Evolutionary conservation across 805 yeast species (phyloP), one percentile per base, ranked within the genome.

Genomic region (Lipomyces spencermartinsiae): DNA sequence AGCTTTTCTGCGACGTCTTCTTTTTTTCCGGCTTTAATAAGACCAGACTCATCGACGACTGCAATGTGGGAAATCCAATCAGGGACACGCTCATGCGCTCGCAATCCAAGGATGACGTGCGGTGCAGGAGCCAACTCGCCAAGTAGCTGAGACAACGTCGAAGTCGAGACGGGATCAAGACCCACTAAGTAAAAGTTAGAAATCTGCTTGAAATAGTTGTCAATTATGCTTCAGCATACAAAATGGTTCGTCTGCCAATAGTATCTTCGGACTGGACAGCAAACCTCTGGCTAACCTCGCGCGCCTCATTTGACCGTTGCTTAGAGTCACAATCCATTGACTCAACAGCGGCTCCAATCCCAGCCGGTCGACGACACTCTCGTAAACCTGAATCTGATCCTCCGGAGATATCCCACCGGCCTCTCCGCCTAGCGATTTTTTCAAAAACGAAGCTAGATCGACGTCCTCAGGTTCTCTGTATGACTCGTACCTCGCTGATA

Each of bases 271-370:
- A 43, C 84, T 80, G 58, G 82, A 81, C 64, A 92, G 83, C 56
- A 95, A 74, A 0, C 93, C 87, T 68, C 85, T 84, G 0, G 97
- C 98, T 34, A 95, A 80, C 69, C 97, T 83, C 0, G 98, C 97
- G 61, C 99, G 82, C 73, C 99, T 83, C 77, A 91, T 87, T 78
- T 95, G 99, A 0, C 99, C 99, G 77, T 95, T 95, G 77, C 97
- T 91, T 57, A 95, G 80, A 0, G 94, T 91, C 77, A 92, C 91
- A 43, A 91, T 86, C 92, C 97, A 94, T 67, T 92, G 85, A 61
- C 60, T 57, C 58, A 86, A 82, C 59, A 93, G 77, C 0, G 85
- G 87, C 5, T 76, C 78, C 67, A 94, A 80, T 60, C 85, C 81
- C 65, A 95, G 83, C 35, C 80, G 78, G 3, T 80, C 76, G 9